phyloP scores from a whole-genome alignment of 495 filamentous ascomycete species.

The Podospora pseudopauciseta region DNA sequence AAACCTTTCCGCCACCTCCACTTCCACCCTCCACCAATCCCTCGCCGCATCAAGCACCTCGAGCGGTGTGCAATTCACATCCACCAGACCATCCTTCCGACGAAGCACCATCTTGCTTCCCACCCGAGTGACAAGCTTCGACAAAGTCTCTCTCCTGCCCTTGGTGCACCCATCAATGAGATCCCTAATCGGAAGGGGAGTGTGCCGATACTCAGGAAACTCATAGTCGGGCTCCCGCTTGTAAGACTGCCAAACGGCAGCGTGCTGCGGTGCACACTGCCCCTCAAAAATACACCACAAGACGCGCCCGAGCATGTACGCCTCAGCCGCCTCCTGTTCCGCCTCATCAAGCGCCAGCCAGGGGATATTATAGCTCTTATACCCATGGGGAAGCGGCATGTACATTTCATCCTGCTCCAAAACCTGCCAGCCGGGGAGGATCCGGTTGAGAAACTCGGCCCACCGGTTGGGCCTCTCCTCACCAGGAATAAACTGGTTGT shows the following conservation, averaged over 20 bases:
- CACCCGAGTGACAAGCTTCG: conserved; percentile 33
- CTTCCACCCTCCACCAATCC: conserved; percentile 42
- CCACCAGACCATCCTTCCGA: conserved; percentile 2
- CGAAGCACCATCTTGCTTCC: conserved; percentile 39
- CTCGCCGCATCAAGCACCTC: conserved; percentile 33
- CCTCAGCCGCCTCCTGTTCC: conserved; percentile 48
- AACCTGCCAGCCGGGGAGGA: conserved; percentile 39
- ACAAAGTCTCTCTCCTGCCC: conserved; percentile 37
- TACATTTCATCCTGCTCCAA: conserved; percentile 37
- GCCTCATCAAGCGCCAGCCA: conserved; percentile 41
- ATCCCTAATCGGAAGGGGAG: conserved; percentile 36
- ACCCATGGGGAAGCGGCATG: conserved; percentile 25
- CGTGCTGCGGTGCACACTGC: conserved; percentile 43
- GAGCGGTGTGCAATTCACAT: conserved; percentile 16
- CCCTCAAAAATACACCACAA: conserved; percentile 55
- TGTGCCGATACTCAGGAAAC: conserved; percentile 41
- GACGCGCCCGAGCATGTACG: conserved; percentile 51
- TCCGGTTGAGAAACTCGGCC: conserved; percentile 19
- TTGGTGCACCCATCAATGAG: conserved; percentile 45
- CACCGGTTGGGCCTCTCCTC: background rate
- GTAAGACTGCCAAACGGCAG: conserved; percentile 49
- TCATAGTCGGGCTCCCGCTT: conserved; percentile 45
- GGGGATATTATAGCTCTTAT: conserved; percentile 43
- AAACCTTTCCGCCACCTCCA: conserved; percentile 40
- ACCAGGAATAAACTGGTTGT: conserved; percentile 27